Conservation (phyloP, 1,284 basidiomycete genomes). For the Pterulicium gracile region DNA sequence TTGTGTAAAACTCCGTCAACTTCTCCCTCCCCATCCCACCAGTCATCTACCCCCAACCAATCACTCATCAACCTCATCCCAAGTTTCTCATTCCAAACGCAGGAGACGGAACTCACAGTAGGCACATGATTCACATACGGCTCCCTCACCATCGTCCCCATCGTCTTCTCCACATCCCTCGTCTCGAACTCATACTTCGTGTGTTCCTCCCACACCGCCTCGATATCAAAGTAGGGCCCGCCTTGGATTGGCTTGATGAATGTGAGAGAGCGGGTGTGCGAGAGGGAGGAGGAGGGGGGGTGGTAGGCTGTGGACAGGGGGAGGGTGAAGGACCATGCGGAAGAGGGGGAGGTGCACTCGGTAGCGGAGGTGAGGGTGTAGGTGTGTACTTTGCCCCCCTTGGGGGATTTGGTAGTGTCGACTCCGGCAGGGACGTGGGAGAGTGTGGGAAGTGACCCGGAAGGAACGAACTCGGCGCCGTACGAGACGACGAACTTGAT, state of each 20-base stretch:
- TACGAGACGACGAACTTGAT: constrained; percentile 25
- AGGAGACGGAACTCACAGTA: constrained; percentile 20
- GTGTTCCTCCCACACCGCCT: constrained; percentile 43
- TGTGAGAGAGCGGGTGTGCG: constrained; percentile 31
- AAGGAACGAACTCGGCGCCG: constrained; percentile 12
- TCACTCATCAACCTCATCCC: neutral
- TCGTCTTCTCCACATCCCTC: constrained; percentile 39
- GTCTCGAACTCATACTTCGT: constrained; percentile 37
- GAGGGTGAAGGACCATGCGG: constrained; percentile 22
- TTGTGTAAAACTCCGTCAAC: constrained; percentile 40
- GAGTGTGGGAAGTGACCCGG: constrained; percentile 18
- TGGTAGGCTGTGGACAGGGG: constrained; percentile 27
- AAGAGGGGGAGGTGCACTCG: neutral
- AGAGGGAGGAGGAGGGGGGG: constrained; percentile 24
- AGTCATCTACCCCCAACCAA: neutral
- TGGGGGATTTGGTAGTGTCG: no score
- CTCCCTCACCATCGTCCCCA: constrained; percentile 43
- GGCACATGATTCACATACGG: constrained; percentile 39
- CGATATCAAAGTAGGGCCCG: constrained; percentile 36
- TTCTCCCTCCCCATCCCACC: constrained; percentile 32
- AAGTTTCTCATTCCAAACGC: neutral
- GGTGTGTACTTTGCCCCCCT: constrained; percentile 7
- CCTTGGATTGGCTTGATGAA: constrained; percentile 30
- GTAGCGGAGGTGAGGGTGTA: constrained; percentile 2
- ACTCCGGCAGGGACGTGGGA: constrained; percentile 17